Percentiles rank a stretch among this genome's conserved stretches.
Conservation (phyloP, 495 filamentous ascomycete genomes). For the Mycothermus thermophilus region DNA sequence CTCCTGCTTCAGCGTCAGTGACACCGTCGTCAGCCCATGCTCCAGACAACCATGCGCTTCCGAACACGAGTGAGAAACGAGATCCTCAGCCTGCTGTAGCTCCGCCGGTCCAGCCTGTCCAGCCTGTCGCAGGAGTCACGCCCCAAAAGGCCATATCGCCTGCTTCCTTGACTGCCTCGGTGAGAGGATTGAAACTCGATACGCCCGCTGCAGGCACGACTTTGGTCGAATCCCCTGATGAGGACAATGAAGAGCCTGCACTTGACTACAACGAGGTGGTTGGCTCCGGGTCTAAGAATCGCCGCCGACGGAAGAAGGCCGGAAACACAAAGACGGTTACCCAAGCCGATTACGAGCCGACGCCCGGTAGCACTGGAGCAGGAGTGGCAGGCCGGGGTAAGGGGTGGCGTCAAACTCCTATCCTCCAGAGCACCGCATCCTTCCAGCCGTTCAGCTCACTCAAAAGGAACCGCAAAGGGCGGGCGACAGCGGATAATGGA, state of each 20-base stretch:
- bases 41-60: conserved; percentile 12
- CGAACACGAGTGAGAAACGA: conserved; percentile 25
- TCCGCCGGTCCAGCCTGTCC: not conserved
- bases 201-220: not conserved
- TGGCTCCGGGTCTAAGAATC: conserved; percentile 14
- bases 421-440: conserved; percentile 47
- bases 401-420: conserved; percentile 76
- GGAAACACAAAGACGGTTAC: conserved; percentile 4
- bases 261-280: conserved; percentile 8
- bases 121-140: conserved; percentile 4
- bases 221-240: conserved; percentile 13
- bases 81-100: conserved; percentile 13
- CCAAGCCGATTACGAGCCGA: conserved; percentile 13
- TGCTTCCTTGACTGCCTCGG: conserved; percentile 1
- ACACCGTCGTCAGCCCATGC: conserved; percentile 1
- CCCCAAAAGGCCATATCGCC: not conserved
- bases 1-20: conserved; percentile 11
- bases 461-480: conserved; percentile 36
- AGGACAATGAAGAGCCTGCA: conserved; percentile 4
- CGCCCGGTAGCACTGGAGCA: conserved; percentile 6
- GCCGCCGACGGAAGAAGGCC: conserved; percentile 12
- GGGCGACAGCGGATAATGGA: conserved; percentile 55
- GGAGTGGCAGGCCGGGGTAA: conserved; percentile 34
- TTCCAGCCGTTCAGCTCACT: conserved; percentile 44
- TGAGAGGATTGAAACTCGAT: conserved; percentile 11